These are phyloP conservation scores for Novymonas esmeraldas DNA, from an alignment of 208 protist species.

Conservation along the genomic window DNA sequence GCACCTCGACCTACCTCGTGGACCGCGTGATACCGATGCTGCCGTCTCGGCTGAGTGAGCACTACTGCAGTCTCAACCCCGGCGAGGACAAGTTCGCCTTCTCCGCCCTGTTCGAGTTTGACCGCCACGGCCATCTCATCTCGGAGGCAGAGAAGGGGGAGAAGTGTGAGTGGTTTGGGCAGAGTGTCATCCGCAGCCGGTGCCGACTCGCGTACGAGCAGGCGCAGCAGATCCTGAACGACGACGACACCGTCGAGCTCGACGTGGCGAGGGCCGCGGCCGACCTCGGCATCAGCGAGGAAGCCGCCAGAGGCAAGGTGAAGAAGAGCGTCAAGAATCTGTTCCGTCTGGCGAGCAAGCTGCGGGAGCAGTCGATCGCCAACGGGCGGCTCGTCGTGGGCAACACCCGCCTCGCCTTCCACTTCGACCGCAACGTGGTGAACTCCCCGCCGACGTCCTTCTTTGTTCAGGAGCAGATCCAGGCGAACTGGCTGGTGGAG, in stretches of 20 bases:
- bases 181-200: conserved; percentile 87
- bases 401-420: conserved; percentile 58
- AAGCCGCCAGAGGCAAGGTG: conserved; percentile 35
- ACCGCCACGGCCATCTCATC: conserved; percentile 64
- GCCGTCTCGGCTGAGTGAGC: conserved; percentile 83
- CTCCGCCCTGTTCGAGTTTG: conserved; percentile 83
- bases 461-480: conserved; percentile 49
- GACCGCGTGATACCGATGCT: conserved; percentile 93
- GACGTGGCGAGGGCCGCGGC: conserved; percentile 33
- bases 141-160: conserved; percentile 39
- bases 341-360: conserved; percentile 63
- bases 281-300: conserved; percentile 16
- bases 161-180: conserved; percentile 74
- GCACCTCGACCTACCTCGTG: conserved; percentile 90
- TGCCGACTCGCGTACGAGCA: conserved; percentile 88
- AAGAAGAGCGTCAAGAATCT: conserved; percentile 51
- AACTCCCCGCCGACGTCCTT: conserved; percentile 55
- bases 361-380: conserved; percentile 48
- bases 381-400: conserved; percentile 63
- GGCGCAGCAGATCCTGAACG: conserved; percentile 81
- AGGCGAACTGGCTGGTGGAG: conserved; percentile 92
- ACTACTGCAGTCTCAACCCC: conserved; percentile 90
- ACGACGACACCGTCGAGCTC: conserved; percentile 36
- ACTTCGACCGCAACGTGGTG: conserved; percentile 52
- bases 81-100: conserved; percentile 89